Evolutionary conservation across 2,329 filamentous ascomycete genomes (phyloP), one percentile per base, ranked within the genome.

Genomic region (Shiraia sp.): DNA sequence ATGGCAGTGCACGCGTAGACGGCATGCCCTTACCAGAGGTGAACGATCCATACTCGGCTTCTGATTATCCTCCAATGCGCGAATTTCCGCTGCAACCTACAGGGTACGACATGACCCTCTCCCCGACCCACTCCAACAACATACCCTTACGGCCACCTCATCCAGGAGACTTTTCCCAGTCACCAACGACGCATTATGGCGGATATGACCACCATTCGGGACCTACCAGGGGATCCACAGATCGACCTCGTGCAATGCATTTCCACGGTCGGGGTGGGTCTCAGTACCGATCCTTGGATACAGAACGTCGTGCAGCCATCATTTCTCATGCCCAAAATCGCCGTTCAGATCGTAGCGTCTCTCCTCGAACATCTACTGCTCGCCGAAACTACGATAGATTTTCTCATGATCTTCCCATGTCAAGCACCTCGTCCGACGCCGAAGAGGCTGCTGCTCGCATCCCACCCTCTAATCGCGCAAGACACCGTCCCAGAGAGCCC

Each of bases 311-410:
- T 33, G 26, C 47, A 10, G 36, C 41, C 12, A 32, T 47, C 15
- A 48, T 46, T 15, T 28, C 45, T 22, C 23, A 42, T 19, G 26
- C 45, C 5, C 56, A 57, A 24, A 37, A 37, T 28, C 59, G 54
- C 15, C 57, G 54, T 19, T 52, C 58, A 36, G 55, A 62, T 24
- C 55, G 53, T 12, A 62, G 54, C 32, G 43, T 49, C 6, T 64
- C 61, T 34, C 63, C 59, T 4, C 55, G 59, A 25, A 59, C 55
- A 13, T 59, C 63, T n/a, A 8, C 19, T 5, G 51, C 55, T 32
- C 61, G 65, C 28, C 59, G 65, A n/a, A 63, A 45, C 46, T 67
- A 53, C 30, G 61, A 65, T 19, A 49, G 55, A 14, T 68, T 65
- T 28, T 54, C 59, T 6, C 50, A 49, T 12, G 64, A 68, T 49